Evolutionary conservation across 352 stramenopile genomes (phyloP).

Genomic region (Phytopythium mirpurense): DNA sequence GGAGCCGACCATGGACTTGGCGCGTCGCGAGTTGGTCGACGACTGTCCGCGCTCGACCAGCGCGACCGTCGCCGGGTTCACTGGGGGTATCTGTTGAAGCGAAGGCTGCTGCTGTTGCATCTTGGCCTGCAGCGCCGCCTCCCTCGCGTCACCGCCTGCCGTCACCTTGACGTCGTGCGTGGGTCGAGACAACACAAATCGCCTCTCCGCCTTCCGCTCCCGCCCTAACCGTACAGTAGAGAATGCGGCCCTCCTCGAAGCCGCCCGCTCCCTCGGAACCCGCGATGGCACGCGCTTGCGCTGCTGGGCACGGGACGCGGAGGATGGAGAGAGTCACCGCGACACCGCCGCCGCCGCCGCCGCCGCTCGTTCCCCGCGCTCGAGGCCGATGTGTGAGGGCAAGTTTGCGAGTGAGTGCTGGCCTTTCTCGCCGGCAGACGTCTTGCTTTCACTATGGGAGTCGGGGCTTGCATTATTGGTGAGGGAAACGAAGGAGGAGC

Average conservation of each 20-base stretch:
- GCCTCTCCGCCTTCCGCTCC: not conserved
- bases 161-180: not conserved
- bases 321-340: not conserved
- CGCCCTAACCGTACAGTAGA: not conserved
- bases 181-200: not conserved
- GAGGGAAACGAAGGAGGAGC: conserved; percentile 1
- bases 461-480: not conserved
- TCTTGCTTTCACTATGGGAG: not conserved
- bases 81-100: not conserved
- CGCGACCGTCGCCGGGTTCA: conserved; percentile 2
- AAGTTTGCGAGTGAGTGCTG: not conserved
- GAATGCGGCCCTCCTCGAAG: not conserved
- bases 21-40: conserved; percentile 26
- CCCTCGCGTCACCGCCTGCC: not conserved
- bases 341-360: not conserved
- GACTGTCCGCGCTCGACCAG: conserved; percentile 34
- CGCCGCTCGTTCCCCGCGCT: not conserved
- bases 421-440: not conserved
- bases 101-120: conserved; percentile 24
- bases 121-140: conserved; percentile 7
- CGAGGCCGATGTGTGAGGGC: not conserved
- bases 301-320: not conserved
- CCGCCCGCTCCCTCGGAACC: too few relatives aligned
- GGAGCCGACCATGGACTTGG: conserved; percentile 36
- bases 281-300: not conserved